phyloP scores from a whole-genome alignment of 2,329 filamentous ascomycete genomes.

The Passalora sequoiae region DNA sequence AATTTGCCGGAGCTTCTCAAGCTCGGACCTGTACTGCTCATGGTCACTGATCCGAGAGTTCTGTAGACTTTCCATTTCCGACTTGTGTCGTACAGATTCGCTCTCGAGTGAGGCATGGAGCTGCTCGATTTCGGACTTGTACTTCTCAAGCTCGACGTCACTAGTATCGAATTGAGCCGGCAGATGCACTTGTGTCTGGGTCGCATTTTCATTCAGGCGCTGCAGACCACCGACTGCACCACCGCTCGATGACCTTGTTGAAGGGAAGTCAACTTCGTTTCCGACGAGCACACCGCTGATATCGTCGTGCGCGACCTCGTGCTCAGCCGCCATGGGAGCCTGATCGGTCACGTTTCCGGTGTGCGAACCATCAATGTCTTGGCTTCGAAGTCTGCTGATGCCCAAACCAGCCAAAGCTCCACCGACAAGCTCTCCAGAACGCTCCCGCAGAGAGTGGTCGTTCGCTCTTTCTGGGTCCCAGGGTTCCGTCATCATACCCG shows the following conservation, averaged over 20 bases:
- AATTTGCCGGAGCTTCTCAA: too few species aligned
- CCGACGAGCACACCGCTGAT: neutral
- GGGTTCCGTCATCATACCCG: conserved; percentile 58
- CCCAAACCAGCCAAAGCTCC: conserved; percentile 34
- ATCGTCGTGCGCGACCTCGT: conserved; percentile 4
- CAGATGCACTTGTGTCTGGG: neutral
- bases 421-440: conserved; percentile 29
- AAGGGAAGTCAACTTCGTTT: neutral
- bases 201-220: neutral
- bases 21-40: neutral
- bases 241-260: conserved; percentile 8
- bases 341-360: too few species aligned
- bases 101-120: neutral
- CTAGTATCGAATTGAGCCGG: neutral
- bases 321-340: too few species aligned
- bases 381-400: conserved; percentile 28
- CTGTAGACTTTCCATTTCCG: neutral
- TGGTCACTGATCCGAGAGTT: neutral
- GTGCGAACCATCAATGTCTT: too few species aligned
- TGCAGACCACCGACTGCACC: conserved; percentile 13
- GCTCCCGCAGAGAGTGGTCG: conserved; percentile 13
- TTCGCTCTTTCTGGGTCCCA: conserved; percentile 40
- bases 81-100: neutral
- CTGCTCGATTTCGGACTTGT: neutral
- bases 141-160: neutral